These are phyloP conservation scores for Erigeron canadensis DNA, from an alignment of 129 eudicot species.

Conservation along the genomic window DNA sequence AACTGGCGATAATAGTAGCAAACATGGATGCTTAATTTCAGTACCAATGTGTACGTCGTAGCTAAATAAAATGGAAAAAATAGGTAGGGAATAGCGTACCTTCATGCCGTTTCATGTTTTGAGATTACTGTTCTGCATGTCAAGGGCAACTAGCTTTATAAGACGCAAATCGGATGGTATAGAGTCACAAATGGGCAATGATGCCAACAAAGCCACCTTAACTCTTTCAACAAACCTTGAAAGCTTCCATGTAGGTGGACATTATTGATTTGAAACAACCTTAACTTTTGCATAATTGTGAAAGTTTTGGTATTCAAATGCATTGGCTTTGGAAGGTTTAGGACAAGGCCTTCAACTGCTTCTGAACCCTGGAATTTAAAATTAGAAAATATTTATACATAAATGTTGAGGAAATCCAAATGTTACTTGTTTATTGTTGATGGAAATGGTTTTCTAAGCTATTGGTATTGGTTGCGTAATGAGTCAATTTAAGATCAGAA, in stretches of 20 bases:
- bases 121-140: slow-evolving; percentile 28
- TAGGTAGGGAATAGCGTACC: slow-evolving; percentile 17
- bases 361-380: slow-evolving; percentile 27
- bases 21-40: not conserved
- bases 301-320: slow-evolving; percentile 16
- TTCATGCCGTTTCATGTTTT: slow-evolving; percentile 12
- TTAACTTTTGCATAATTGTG: slow-evolving; percentile 27
- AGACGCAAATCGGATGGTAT: slow-evolving; percentile 23
- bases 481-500: too few relatives aligned
- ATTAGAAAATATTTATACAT: too few relatives aligned
- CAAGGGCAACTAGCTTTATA: slow-evolving; percentile 24
- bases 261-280: slow-evolving; percentile 32
- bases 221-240: slow-evolving; percentile 8
- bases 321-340: slow-evolving; percentile 12
- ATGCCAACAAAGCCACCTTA: slow-evolving; percentile 39
- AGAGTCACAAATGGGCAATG: slow-evolving; percentile 20
- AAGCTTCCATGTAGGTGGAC: slow-evolving; percentile 34
- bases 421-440: too few relatives aligned
- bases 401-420: too few relatives aligned
- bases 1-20: slow-evolving; percentile 12
- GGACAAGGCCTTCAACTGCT: slow-evolving; percentile 32
- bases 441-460: too few relatives aligned
- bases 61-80: slow-evolving; percentile 15
- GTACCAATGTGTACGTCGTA: not conserved
- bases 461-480: too few relatives aligned